Conservation (phyloP, 2,329 filamentous ascomycete species). For the Pyrenophora teres region DNA sequence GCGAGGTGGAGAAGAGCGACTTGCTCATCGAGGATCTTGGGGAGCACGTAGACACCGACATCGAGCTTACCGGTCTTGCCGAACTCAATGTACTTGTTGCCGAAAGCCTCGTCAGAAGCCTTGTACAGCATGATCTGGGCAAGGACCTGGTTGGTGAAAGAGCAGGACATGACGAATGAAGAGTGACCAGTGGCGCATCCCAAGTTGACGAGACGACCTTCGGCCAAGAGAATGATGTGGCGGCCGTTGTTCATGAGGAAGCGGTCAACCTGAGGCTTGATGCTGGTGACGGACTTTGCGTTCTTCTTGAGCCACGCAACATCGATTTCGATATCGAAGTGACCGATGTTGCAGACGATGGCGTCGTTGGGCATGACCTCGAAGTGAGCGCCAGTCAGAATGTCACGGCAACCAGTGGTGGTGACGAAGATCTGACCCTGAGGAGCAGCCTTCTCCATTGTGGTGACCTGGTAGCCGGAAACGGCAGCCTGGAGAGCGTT, state of each 20-base stretch:
- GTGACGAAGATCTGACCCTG: conserved; percentile 98
- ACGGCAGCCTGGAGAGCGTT: conserved; percentile 99
- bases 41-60: conserved; percentile 91
- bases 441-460: conserved; percentile 94
- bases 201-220: conserved; percentile 98
- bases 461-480: conserved; percentile 93
- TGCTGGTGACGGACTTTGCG: conserved; percentile 90
- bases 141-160: conserved; percentile 99
- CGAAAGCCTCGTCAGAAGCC: conserved; percentile 82
- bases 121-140: conserved; percentile 99
- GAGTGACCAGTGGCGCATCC: conserved; percentile 99
- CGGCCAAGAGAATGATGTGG: conserved; percentile 97
- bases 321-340: conserved; percentile 99
- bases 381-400: conserved; percentile 90
- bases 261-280: conserved; percentile 99
- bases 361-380: conserved; percentile 95
- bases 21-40: conserved; percentile 99
- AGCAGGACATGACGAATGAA: conserved; percentile 99
- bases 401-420: conserved; percentile 98
- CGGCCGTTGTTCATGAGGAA: conserved; percentile 92
- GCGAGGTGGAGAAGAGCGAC: conserved; percentile 91
- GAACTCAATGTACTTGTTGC: conserved; percentile 95
- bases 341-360: conserved; percentile 99
- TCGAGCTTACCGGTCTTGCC: conserved; percentile 89
- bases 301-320: conserved; percentile 99